These are phyloP conservation scores for Taphrina communis DNA, from an alignment of 1,139 yeast genomes.

Conservation along the genomic window DNA sequence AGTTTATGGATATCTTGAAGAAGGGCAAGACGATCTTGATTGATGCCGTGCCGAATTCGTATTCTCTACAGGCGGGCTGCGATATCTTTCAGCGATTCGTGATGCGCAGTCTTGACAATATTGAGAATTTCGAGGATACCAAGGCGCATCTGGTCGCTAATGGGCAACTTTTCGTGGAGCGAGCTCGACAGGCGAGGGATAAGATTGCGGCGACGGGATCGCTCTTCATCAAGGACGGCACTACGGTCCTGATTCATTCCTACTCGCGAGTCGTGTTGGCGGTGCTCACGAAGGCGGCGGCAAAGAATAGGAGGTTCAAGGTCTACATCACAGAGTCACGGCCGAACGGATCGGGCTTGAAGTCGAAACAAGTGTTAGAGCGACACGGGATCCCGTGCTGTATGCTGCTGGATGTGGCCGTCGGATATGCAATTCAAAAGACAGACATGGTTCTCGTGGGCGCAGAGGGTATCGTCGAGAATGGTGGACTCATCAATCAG, in stretches of 20 bases:
- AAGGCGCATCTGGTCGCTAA: constrained; percentile 85
- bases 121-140: constrained; percentile 93
- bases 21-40: constrained; percentile 77
- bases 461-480: constrained; percentile 98
- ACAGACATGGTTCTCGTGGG: constrained; percentile 95
- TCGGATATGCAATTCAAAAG: constrained; percentile 87
- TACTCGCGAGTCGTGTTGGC: constrained; percentile 88
- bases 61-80: constrained; percentile 95
- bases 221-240: constrained; percentile 91
- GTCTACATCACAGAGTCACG: constrained; percentile 93
- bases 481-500: constrained; percentile 96
- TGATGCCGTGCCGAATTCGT: constrained; percentile 81
- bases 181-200: constrained; percentile 89
- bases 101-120: constrained; percentile 81
- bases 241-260: constrained; percentile 85
- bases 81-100: constrained; percentile 95
- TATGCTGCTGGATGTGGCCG: constrained; percentile 89
- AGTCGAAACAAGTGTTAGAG: constrained; percentile 72
- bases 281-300: constrained; percentile 74
- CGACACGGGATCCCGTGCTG: constrained; percentile 88
- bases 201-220: constrained; percentile 87
- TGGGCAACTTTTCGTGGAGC: constrained; percentile 86
- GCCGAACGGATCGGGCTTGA: constrained; percentile 79
- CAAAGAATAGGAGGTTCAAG: constrained; percentile 76
- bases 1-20: constrained; percentile 78